Evolutionary conservation across 352 stramenopile genomes (phyloP), one percentile per base, ranked within the genome.

Genomic region (Proteromonas lacertae): DNA sequence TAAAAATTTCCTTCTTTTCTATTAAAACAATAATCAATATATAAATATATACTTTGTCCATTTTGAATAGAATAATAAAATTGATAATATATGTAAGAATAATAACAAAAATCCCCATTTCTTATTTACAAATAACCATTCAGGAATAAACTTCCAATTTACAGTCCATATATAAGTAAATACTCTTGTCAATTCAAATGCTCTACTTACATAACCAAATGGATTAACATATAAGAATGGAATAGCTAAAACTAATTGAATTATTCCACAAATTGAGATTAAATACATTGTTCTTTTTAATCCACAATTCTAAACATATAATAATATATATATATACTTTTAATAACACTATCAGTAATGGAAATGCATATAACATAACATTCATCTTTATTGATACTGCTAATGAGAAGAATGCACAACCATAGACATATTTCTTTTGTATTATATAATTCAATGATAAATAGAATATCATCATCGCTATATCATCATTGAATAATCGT

Each of bases 321-420:
- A 32, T 29, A 35, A 50, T 4, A 45, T 18, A 6, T 30, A 30
- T 3, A 43, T 49, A 50, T 25, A 43, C 36, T 37, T 91, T 72
- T 16, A 97, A 55, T 30, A 94, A 52, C 29, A 96, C 51, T 38
- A 93, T 71, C 33, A 94, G 69, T 1, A 97, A 51, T 25, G 74
- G 81, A 0, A 83, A 83, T 28, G 80, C 77, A 46, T 93, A 94
- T 9, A 97, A 60, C 29, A 97, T 57, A 22, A 92, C 62, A 62
- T 94, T 95, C 86, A 97, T 97, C 59, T 97, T 97, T 47, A 96
- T 71, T 23, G 70, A 90, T 6, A 95, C 77, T 13, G 75, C 77
- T 19, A 92, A 53, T 35, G 72, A 91, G 59, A 90, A 95, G 25
- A 92, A 29, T 1, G 80, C 53, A 41, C 75, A 91, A 30, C 73